A percentile compares a stretch with the other conserved stretches of the same genome.
phyloP scores from a whole-genome alignment of 805 yeast genomes.

The Candida ponderosae region DNA sequence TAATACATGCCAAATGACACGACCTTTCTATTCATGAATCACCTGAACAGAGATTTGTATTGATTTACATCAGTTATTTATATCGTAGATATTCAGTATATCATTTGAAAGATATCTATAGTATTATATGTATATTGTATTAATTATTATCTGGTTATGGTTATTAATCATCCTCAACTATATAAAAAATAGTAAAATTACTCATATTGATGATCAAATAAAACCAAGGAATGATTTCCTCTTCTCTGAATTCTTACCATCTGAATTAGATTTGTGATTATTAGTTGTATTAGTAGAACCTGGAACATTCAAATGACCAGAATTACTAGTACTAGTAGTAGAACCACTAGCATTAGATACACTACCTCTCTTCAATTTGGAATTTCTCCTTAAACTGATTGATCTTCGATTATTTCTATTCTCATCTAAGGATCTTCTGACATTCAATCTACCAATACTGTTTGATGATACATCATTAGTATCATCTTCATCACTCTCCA shows the following conservation, averaged over 20 bases:
- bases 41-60: too few species aligned
- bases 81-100: too few species aligned
- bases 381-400: background rate
- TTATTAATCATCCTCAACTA: too few species aligned
- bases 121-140: too few species aligned
- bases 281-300: background rate
- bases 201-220: too few species aligned
- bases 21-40: too few species aligned
- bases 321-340: background rate
- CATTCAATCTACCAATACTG: slow-evolving; percentile 14
- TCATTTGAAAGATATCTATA: too few species aligned
- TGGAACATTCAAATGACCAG: background rate
- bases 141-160: too few species aligned
- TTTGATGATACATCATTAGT: slow-evolving; percentile 13
- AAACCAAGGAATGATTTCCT: slow-evolving; percentile 14
- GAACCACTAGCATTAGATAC: background rate
- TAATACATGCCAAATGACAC: too few species aligned
- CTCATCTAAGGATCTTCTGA: slow-evolving; percentile 4
- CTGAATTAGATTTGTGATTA: background rate
- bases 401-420: background rate
- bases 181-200: too few species aligned
- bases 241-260: slow-evolving; percentile 3
- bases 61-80: too few species aligned
- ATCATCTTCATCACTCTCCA: slow-evolving; percentile 13
- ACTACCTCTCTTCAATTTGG: background rate